Evolutionary conservation across 352 stramenopile species (phyloP), one percentile per base, ranked within the genome.

Genomic region (Phytophthora litchii): DNA sequence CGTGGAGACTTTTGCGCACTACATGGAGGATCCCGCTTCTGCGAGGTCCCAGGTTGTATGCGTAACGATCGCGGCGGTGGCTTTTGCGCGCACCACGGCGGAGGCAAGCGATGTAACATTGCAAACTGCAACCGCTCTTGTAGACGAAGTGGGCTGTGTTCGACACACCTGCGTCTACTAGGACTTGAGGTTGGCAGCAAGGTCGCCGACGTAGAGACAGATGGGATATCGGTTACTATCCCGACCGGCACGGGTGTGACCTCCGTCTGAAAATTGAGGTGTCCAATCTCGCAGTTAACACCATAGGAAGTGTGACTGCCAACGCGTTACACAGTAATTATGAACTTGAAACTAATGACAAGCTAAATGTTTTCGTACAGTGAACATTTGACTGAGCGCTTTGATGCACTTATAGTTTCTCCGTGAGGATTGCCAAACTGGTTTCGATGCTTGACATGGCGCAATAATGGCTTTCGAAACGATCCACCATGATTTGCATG

Each of bases 1-100:
- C 83, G 85, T 21, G 86, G 85, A 50, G 80, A 88, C 64, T 93
- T 87, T 64, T 95, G 86, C 53, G 86, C 86, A 13, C 55, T 89
- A 34, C 86, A 95, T 70, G 86, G 86, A 42, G 86, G 86, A 23
- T 90, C 81, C 25, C 84, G 86, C 19, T 69, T 91, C 52, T 95
- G 86, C 62, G 83, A 88, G 56, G 68, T 92, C 4, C 13, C 61
- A 23, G 84, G 78, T 38, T 95, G 86, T 72, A 89, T 81, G 66
- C 79, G 82, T 52, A 91, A 93, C 59, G 85, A 93, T 60, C 85
- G 85, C 50, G 85, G 85, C 36, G 78, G 83, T 54, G 86, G 86
- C 11, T 70, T 76, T 41, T 72, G 62, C 32, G 67, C 83, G n/a
- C 86, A 81, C 29, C 86, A 95, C 60, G 86, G 86, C 23, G 85